Conservation (phyloP, 164 flowering plant species). For the Liriodendron chinense region DNA sequence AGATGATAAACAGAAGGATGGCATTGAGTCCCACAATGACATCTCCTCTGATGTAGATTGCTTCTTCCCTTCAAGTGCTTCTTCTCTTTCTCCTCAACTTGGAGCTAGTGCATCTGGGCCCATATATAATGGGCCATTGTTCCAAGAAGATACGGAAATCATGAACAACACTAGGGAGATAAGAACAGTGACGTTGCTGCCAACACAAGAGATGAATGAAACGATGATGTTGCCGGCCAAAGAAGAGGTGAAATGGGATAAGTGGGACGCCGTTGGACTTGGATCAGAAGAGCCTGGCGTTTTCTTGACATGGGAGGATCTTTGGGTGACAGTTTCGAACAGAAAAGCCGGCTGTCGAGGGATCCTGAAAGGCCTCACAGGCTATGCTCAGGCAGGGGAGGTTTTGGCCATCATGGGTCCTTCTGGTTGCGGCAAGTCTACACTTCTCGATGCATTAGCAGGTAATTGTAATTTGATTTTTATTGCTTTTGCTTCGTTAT, state of each 20-base stretch:
- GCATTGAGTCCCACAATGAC: neutral
- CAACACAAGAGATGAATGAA: neutral
- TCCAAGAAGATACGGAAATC: neutral
- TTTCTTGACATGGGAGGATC: constrained; percentile 59
- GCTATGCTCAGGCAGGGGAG: constrained; percentile 54
- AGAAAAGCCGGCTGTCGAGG: constrained; percentile 20
- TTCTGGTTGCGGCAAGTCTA: constrained; percentile 71
- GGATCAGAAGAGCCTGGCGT: constrained; percentile 24
- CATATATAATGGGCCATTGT: neutral
- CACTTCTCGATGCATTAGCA: constrained; percentile 63
- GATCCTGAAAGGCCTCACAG: constrained; percentile 49
- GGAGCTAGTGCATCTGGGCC: neutral
- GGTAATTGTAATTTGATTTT: constrained; percentile 21
- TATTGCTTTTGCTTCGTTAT: too few species aligned
- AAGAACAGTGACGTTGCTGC: neutral
- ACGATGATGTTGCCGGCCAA: neutral
- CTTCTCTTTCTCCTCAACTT: neutral
- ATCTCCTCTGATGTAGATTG: neutral
- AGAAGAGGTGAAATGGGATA: neutral
- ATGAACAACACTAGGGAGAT: neutral
- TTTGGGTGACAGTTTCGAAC: constrained; percentile 44
- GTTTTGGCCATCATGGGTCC: constrained; percentile 75
- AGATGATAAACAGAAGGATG: neutral
- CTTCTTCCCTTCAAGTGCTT: neutral
- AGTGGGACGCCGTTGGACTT: neutral